phyloP scores from a whole-genome alignment of 2,329 filamentous ascomycete genomes.

The Moelleriella libera region DNA sequence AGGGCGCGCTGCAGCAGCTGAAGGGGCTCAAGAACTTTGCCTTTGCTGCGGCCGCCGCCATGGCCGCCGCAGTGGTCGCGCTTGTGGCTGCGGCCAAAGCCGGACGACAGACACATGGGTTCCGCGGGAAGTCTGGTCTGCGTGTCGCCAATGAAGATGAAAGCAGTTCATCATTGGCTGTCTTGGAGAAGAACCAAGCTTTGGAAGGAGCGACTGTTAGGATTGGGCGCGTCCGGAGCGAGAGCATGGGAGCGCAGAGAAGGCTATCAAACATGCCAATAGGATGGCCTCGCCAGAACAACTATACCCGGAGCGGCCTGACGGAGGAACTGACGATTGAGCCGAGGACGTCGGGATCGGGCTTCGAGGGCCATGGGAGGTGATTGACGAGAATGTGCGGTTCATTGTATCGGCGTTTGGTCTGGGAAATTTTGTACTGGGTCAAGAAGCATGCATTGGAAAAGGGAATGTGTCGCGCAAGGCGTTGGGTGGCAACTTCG shows the following conservation, averaged over 20 bases:
- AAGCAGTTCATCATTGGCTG: slow-evolving; percentile 9
- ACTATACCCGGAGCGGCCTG: neutral
- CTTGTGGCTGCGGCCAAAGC: slow-evolving; percentile 1
- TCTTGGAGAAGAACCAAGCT: slow-evolving; percentile 7
- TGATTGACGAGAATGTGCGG: neutral
- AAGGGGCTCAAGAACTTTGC: slow-evolving; percentile 11
- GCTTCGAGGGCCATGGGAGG: neutral
- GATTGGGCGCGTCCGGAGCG: slow-evolving; percentile 9
- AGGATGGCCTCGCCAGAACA: slow-evolving; percentile 16
- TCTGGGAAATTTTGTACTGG: neutral
- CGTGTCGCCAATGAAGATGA: slow-evolving; percentile 7
- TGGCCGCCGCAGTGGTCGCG: slow-evolving; percentile 9
- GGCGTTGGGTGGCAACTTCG: too few relatives aligned
- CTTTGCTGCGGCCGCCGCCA: slow-evolving; percentile 8
- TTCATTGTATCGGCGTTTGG: neutral
- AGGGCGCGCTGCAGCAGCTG: slow-evolving; percentile 16
- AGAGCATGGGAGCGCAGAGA: slow-evolving; percentile 7
- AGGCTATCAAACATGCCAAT: slow-evolving; percentile 21
- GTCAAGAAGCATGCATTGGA: neutral
- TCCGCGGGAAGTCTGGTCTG: slow-evolving; percentile 9
- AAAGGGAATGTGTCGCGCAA: too few relatives aligned
- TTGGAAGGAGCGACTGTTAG: slow-evolving; percentile 5
- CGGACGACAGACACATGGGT: neutral
- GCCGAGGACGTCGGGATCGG: neutral
- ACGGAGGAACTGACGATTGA: slow-evolving; percentile 1